Percentiles rank a stretch among this genome's conserved stretches.
Evolutionary conservation across 2,329 filamentous ascomycete species (phyloP).

Genomic region (Colletotrichum musae): DNA sequence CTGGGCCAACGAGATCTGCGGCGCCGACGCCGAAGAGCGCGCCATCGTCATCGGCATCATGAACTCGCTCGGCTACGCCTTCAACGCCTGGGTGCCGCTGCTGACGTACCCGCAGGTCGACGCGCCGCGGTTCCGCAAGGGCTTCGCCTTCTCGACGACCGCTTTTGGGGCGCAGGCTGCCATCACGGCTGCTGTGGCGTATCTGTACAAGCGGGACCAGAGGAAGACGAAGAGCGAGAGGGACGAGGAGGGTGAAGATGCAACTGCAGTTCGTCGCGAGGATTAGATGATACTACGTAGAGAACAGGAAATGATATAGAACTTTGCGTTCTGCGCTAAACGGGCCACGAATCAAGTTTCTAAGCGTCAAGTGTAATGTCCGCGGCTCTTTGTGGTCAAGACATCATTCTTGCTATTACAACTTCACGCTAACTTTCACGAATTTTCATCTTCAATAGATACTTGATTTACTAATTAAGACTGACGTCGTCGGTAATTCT

Average conservation of each 20-base stretch:
- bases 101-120: slow-evolving; percentile 64
- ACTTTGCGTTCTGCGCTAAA: too few species aligned
- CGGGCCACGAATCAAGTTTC: too few species aligned
- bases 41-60: slow-evolving; percentile 39
- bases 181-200: slow-evolving; percentile 27
- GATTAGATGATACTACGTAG: not conserved
- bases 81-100: slow-evolving; percentile 70
- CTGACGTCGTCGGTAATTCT: too few species aligned
- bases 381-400: too few species aligned
- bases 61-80: slow-evolving; percentile 51
- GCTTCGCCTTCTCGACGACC: slow-evolving; percentile 52
- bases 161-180: slow-evolving; percentile 27
- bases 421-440: too few species aligned
- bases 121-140: slow-evolving; percentile 58
- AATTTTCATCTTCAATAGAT: too few species aligned
- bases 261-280: not conserved
- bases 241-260: slow-evolving; percentile 5
- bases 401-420: too few species aligned
- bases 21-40: slow-evolving; percentile 32
- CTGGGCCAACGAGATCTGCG: slow-evolving; percentile 39
- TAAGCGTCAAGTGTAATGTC: too few species aligned
- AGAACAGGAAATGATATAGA: too few species aligned
- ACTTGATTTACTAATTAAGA: too few species aligned
- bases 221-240: slow-evolving; percentile 18
- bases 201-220: slow-evolving; percentile 25